Evolutionary conservation across 768 basidiomycete species (phyloP), one percentile per base, ranked within the genome.

Genomic region (Suillus hirtellus): DNA sequence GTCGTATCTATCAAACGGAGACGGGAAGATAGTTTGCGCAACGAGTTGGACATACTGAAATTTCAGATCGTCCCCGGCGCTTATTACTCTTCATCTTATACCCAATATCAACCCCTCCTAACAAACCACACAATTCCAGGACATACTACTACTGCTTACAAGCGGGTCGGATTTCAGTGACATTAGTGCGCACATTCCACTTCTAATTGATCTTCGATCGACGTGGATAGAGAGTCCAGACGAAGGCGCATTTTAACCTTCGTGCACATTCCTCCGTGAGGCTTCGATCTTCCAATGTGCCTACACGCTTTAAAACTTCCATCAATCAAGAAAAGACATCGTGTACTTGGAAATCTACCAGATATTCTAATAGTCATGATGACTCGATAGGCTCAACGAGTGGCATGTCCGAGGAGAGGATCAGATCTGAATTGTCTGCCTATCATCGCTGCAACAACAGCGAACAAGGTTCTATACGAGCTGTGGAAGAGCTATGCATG

Each of bases 181-280:
- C 27, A 81, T 81, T 27, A 65, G 80, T 3, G 75, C 70, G 56
- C 71, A 75, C 21, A 68, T 86, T n/a, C 80, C 81, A 0, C 85
- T 88, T 72, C 88, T 84, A 82, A 86, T 89, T 11, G 84, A 67
- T 71, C 72, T 3, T 79, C 80, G 15, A 85, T 89, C 2, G 21
- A 24, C 21, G 21, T 49, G 47, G 47, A 49, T 21, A 21, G 21
- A 47, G 4, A 21, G 44, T 44, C 11, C 2, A 46, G 17, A 31
- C 27, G 83, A 82, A 4, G 69, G 67, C 2, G 87, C 86, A 86
- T 1, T 64, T 17, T 89, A 5, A 86, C 82, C 0, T 89, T 88
- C 65, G 85, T 88, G 35, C 87, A 88, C 69, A 88, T 89, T 43
- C 87, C 86, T 34, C 85, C 86, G 84, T 85, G 68, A 55, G 85